These are phyloP conservation scores for Glaciozyma antarctica DNA, from an alignment of 768 basidiomycete species.

Conservation along the genomic window DNA sequence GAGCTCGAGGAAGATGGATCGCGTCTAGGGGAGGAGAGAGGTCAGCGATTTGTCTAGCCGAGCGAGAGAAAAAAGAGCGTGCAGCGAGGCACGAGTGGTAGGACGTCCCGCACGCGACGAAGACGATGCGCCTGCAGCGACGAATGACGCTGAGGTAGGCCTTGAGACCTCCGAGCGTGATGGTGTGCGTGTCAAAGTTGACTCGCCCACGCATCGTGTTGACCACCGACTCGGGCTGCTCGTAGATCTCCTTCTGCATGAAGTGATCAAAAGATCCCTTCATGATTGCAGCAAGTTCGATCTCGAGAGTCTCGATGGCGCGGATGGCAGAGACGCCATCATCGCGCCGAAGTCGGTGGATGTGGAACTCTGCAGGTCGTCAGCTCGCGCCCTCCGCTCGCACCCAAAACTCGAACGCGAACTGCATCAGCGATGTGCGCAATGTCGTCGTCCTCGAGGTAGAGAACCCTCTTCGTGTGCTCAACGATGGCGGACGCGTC, in stretches of 20 bases:
- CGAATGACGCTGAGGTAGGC: slow-evolving; percentile 93
- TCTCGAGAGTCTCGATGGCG: slow-evolving; percentile 93
- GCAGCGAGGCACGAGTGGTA: slow-evolving; percentile 91
- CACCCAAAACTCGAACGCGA: slow-evolving; percentile 14
- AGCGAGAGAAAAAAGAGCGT: slow-evolving; percentile 14
- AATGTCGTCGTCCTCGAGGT: slow-evolving; percentile 97
- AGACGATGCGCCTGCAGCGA: slow-evolving; percentile 85
- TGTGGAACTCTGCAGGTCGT: slow-evolving; percentile 64
- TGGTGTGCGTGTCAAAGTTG: slow-evolving; percentile 85
- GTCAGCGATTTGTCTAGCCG: neutral
- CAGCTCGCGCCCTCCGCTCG: neutral
- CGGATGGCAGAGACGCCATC: slow-evolving; percentile 68
- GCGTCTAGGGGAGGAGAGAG: slow-evolving; percentile 45
- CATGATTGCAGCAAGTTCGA: slow-evolving; percentile 99
- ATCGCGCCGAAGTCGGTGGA: slow-evolving; percentile 89
- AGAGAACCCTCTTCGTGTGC: slow-evolving; percentile 97
- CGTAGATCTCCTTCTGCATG: slow-evolving; percentile 84
- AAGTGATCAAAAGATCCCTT: slow-evolving; percentile 99
- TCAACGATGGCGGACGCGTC: slow-evolving; percentile 94
- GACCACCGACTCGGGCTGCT: slow-evolving; percentile 83
- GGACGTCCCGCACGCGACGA: slow-evolving; percentile 95
- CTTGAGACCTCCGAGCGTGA: slow-evolving; percentile 90
- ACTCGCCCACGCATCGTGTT: slow-evolving; percentile 99
- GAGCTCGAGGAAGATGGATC: slow-evolving; percentile 95
- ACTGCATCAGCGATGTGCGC: slow-evolving; percentile 87